These are phyloP conservation scores for Solanum appendiculatum DNA, from an alignment of 257 asterid species.

Conservation along the genomic window DNA sequence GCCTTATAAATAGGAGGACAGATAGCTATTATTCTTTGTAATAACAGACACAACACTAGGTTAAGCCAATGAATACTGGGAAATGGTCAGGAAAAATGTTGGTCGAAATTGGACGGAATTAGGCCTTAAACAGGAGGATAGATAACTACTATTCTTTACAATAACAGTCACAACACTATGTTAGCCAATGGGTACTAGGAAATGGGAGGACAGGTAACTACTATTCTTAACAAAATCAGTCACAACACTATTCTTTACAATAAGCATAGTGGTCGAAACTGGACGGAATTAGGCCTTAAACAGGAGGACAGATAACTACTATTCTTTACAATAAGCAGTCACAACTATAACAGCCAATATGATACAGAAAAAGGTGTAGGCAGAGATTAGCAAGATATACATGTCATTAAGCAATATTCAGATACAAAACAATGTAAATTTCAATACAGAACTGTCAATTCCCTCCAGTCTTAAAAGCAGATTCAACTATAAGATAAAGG, in stretches of 20 bases:
- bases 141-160: background rate
- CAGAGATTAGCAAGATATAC: background rate
- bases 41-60: background rate
- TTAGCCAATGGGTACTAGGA: background rate
- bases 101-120: too few relatives aligned
- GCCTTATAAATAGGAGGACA: background rate
- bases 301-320: background rate
- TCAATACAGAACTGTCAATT: too few relatives aligned
- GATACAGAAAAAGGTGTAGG: background rate
- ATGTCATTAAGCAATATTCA: background rate
- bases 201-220: background rate
- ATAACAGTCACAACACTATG: background rate
- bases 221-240: too few relatives aligned
- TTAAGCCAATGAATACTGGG: background rate
- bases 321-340: background rate
- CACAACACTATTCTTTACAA: too few relatives aligned
- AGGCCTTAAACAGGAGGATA: background rate
- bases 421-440: background rate
- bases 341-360: background rate
- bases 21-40: background rate
- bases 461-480: too few relatives aligned
- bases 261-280: background rate
- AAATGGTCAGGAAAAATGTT: background rate
- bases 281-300: background rate
- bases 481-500: background rate